Conservation (phyloP, 371 early-diverging fungal genomes). For the Apophysomyces ossiformis region DNA sequence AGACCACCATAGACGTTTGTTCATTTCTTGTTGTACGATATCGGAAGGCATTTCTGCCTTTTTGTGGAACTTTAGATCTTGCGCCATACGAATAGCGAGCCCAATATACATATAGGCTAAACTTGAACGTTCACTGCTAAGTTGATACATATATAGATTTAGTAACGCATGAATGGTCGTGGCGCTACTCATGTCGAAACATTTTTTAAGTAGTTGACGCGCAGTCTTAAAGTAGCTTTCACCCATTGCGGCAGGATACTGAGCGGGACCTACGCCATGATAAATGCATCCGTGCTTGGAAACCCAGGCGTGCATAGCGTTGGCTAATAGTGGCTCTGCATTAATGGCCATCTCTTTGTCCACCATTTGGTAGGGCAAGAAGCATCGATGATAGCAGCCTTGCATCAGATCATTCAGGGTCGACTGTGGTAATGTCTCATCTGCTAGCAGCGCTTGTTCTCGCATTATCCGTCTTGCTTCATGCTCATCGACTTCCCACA, state of each 20-base stretch:
- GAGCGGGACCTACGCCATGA: conserved; percentile 38
- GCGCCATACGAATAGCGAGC: conserved; percentile 62
- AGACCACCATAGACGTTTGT: conserved; percentile 61
- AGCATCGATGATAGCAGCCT: conserved; percentile 53
- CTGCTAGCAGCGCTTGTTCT: conserved; percentile 25
- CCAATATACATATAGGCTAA: conserved; percentile 58
- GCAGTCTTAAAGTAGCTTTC: conserved; percentile 59
- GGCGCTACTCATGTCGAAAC: conserved; percentile 56
- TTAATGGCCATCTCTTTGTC: conserved; percentile 40
- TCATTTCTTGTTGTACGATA: conserved; percentile 50
- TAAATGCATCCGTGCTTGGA: conserved; percentile 58
- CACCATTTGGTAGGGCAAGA: conserved; percentile 54
- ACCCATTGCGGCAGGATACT: conserved; percentile 48
- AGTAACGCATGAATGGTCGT: conserved; percentile 55
- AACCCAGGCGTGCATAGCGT: conserved; percentile 58
- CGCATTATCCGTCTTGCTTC: conserved; percentile 47
- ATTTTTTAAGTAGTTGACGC: conserved; percentile 53
- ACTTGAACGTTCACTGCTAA: conserved; percentile 54
- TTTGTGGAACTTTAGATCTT: conserved; percentile 58
- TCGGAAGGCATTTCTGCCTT: conserved; percentile 46
- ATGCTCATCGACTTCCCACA: conserved; percentile 57
- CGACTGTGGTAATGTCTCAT: conserved; percentile 29
- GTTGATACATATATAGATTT: conserved; percentile 60
- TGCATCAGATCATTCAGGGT: conserved; percentile 43
- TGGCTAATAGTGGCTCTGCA: conserved; percentile 43